Conservation (phyloP, 2,329 filamentous ascomycete species). For the Lasiodiplodia gonubiensis region DNA sequence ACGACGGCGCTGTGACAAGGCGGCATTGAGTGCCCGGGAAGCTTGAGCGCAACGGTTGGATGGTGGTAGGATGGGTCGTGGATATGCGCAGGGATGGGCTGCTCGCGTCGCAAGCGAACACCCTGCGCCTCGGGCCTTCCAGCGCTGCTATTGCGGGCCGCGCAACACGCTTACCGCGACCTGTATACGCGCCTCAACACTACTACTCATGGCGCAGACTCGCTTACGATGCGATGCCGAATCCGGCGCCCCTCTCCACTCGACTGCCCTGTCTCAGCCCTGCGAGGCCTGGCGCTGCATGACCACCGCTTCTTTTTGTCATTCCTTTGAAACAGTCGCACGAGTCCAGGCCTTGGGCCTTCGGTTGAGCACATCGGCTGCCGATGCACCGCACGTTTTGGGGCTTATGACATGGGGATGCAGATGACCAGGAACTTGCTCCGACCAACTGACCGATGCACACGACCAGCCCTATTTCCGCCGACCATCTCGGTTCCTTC, state of each 20-base stretch:
- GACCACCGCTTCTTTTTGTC: not conserved
- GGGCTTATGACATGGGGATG: not conserved
- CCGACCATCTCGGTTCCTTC: not conserved
- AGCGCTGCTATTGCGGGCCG: not conserved
- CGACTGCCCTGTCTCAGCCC: not conserved
- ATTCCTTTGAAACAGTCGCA: conserved; percentile 1
- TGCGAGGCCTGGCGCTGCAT: not conserved
- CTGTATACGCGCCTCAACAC: not conserved
- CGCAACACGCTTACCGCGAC: not conserved
- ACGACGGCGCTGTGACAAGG: not conserved
- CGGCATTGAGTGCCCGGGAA: not conserved
- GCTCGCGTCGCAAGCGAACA: conserved; percentile 17
- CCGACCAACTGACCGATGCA: not conserved
- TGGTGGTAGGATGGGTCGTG: not conserved
- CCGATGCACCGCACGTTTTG: not conserved
- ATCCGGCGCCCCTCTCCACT: not conserved
- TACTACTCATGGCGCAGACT: conserved; percentile 2
- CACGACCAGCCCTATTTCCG: not conserved
- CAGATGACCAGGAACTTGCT: conserved; percentile 1
- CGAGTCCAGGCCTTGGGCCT: not conserved
- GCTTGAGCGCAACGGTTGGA: not conserved
- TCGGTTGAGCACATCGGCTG: not conserved
- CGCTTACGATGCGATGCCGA: conserved; percentile 14
- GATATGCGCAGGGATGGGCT: conserved; percentile 9
- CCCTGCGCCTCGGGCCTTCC: not conserved